Percentiles rank a stretch among this genome's conserved stretches.
Evolutionary conservation across 495 filamentous ascomycete genomes (phyloP).

Genomic region (Viridothelium virens): DNA sequence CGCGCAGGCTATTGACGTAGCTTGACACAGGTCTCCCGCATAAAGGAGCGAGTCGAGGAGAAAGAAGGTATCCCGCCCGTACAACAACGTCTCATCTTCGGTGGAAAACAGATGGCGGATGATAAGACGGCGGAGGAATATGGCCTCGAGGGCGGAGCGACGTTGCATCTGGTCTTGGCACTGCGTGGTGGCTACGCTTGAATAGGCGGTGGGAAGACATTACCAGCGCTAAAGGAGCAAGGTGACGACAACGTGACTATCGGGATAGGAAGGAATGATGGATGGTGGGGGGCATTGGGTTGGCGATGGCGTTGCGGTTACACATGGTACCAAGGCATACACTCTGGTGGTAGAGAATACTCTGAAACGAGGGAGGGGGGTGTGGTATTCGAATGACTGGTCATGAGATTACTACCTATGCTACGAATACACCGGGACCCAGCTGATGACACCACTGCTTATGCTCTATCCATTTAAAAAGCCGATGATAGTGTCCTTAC

Average conservation of each 20-base stretch:
- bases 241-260: not conserved
- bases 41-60: constrained; percentile 98
- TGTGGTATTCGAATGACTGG: not conserved
- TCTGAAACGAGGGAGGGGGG: too few relatives aligned
- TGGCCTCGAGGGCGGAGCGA: constrained; percentile 82
- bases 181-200: constrained; percentile 61
- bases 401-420: not conserved
- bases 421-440: not conserved
- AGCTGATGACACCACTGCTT: too few relatives aligned
- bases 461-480: too few relatives aligned
- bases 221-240: not conserved
- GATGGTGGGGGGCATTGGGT: not conserved
- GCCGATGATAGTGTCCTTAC: too few relatives aligned
- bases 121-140: constrained; percentile 84
- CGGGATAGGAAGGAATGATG: not conserved
- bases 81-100: constrained; percentile 91
- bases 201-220: not conserved
- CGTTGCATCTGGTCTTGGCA: constrained; percentile 89
- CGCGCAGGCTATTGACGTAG: not conserved
- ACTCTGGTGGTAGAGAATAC: not conserved
- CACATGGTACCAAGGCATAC: not conserved
- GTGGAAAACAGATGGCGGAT: constrained; percentile 96
- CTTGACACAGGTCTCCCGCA: constrained; percentile 64
- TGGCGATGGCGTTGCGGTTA: not conserved
- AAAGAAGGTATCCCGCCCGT: constrained; percentile 97